A percentile compares a stretch with the other conserved stretches of the same genome.
These are phyloP conservation scores for Candida sanyiensis DNA, from an alignment of 805 yeast species.

Conservation along the genomic window DNA sequence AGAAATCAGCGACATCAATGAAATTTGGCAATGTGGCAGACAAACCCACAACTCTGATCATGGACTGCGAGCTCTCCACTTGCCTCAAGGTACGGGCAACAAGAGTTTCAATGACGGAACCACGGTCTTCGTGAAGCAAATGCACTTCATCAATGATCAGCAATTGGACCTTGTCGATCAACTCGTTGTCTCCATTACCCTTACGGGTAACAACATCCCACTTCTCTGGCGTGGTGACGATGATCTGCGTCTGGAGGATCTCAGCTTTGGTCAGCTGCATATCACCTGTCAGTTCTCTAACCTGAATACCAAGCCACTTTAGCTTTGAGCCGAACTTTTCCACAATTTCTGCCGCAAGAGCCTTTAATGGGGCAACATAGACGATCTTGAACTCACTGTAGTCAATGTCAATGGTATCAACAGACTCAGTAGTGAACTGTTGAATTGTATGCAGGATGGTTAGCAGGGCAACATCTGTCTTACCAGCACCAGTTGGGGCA, in stretches of 20 bases:
- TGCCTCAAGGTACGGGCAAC: constrained; percentile 93
- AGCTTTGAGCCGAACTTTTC: constrained; percentile 77
- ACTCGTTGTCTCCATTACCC: constrained; percentile 79
- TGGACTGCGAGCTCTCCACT: constrained; percentile 88
- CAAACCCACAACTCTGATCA: constrained; percentile 90
- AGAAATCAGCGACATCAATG: constrained; percentile 88
- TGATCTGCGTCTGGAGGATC: constrained; percentile 74
- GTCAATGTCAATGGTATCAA: constrained; percentile 54
- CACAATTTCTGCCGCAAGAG: constrained; percentile 94
- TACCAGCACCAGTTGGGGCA: constrained; percentile 99
- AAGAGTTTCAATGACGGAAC: constrained; percentile 92
- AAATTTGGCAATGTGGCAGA: constrained; percentile 93
- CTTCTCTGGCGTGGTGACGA: constrained; percentile 93
- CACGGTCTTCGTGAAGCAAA: constrained; percentile 93
- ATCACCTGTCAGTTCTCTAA: constrained; percentile 89
- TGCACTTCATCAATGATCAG: constrained; percentile 96
- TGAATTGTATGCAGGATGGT: constrained; percentile 74
- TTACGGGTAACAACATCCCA: constrained; percentile 98
- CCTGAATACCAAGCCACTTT: constrained; percentile 80
- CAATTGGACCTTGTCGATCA: constrained; percentile 77
- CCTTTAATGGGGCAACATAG: constrained; percentile 90
- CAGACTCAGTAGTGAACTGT: constrained; percentile 56
- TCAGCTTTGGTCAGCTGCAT: constrained; percentile 86
- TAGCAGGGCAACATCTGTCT: constrained; percentile 86
- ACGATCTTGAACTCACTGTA: constrained; percentile 85